These are phyloP conservation scores for Rutstroemia sp. DNA, from an alignment of 2,329 filamentous ascomycete species.

Conservation along the genomic window DNA sequence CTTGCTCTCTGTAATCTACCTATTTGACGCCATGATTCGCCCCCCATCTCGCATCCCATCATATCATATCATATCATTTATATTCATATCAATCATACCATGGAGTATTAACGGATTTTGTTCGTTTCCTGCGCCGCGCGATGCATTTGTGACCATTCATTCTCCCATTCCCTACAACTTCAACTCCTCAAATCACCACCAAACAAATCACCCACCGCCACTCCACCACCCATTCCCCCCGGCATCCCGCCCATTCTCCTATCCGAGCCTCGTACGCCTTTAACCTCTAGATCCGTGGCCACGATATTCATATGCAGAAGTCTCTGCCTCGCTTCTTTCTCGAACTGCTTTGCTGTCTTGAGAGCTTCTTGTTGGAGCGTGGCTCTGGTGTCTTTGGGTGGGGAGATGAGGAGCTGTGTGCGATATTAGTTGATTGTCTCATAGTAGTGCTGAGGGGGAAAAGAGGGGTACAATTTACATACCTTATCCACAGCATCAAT, in stretches of 20 bases:
- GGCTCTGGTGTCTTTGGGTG: constrained; percentile 56
- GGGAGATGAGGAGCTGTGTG: constrained; percentile 61
- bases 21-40: not conserved
- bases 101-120: too few species aligned
- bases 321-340: constrained; percentile 67
- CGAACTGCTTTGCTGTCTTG: constrained; percentile 61
- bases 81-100: not conserved
- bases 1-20: too few species aligned
- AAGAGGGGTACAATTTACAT: constrained; percentile 17
- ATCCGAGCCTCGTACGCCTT: constrained; percentile 8
- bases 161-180: not conserved
- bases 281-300: constrained; percentile 66
- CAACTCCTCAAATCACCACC: not conserved
- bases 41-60: not conserved
- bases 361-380: constrained; percentile 66
- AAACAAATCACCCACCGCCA: not conserved
- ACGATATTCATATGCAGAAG: constrained; percentile 71
- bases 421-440: constrained; percentile 10
- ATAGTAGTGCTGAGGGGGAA: not conserved
- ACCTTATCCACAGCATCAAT: constrained; percentile 78
- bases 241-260: not conserved
- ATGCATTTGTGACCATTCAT: not conserved
- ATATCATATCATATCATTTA: not conserved
- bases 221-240: not conserved
- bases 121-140: not conserved